phyloP scores from a whole-genome alignment of 2,329 filamentous ascomycete species.

The Raffaelea ambrosiae region DNA sequence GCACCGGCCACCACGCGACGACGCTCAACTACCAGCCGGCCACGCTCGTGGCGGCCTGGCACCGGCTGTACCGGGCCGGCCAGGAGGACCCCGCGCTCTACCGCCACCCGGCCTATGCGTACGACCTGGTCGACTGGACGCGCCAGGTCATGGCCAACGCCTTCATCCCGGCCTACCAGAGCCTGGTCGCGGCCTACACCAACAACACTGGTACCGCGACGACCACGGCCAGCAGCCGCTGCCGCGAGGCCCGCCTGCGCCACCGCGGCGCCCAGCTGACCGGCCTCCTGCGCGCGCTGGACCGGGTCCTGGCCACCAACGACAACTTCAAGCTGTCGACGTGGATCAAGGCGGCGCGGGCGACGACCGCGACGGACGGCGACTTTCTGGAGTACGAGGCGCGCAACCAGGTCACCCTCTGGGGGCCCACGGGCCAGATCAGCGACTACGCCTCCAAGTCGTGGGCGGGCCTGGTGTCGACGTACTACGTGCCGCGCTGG shows the following conservation, averaged over 20 bases:
- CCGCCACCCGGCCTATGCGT: constrained; percentile 30
- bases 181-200: constrained; percentile 25
- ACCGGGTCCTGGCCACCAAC: constrained; percentile 31
- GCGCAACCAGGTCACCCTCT: constrained; percentile 40
- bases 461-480: constrained; percentile 36
- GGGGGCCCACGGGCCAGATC: constrained; percentile 38
- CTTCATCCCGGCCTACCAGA: constrained; percentile 30
- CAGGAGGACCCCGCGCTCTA: constrained; percentile 24
- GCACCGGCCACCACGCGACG: constrained; percentile 32
- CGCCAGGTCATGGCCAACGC: constrained; percentile 38
- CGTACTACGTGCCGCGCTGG: constrained; percentile 40
- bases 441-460: constrained; percentile 40
- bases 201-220: constrained; percentile 9
- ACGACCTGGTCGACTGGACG: constrained; percentile 40
- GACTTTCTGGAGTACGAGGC: constrained; percentile 35
- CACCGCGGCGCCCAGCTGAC: constrained; percentile 21
- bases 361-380: constrained; percentile 14
- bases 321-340: constrained; percentile 30
- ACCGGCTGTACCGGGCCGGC: constrained; percentile 27
- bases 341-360: constrained; percentile 31
- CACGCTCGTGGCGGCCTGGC: constrained; percentile 28
- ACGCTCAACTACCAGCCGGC: constrained; percentile 31
- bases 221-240: not conserved
- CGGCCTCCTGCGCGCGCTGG: constrained; percentile 26
- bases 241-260: constrained; percentile 9